These are phyloP conservation scores for Teratosphaeria pseudoeucalypti DNA, from an alignment of 2,329 filamentous ascomycete species.

Conservation along the genomic window DNA sequence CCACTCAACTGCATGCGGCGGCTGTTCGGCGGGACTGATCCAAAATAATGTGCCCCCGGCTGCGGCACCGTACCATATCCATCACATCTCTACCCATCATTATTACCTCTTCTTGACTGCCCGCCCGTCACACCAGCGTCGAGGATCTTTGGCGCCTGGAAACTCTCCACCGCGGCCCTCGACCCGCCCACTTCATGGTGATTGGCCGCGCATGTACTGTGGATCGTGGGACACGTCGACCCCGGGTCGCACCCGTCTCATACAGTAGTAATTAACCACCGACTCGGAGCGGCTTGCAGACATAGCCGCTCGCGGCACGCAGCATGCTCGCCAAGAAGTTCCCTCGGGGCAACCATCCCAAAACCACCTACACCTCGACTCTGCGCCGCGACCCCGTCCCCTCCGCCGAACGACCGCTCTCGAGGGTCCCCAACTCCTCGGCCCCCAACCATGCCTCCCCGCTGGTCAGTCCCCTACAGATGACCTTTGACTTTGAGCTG, in stretches of 20 bases:
- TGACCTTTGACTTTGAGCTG: conserved; percentile 23
- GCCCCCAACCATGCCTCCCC: conserved; percentile 1
- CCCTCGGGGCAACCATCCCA: not conserved
- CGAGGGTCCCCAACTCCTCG: not conserved
- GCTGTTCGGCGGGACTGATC: not conserved
- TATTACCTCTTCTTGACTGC: not conserved
- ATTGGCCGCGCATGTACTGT: not conserved
- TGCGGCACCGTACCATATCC: not conserved
- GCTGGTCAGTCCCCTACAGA: conserved; percentile 18
- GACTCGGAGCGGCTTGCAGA: too few species aligned
- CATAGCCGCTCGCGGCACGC: not conserved
- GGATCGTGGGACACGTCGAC: not conserved
- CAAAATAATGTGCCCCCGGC: not conserved
- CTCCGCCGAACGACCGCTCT: not conserved
- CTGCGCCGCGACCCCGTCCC: not conserved
- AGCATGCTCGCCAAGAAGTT: not conserved
- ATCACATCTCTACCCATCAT: not conserved
- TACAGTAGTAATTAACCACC: not conserved
- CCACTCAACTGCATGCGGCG: not conserved
- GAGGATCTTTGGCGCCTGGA: not conserved
- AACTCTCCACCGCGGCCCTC: not conserved
- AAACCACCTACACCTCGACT: not conserved
- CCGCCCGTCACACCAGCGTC: not conserved
- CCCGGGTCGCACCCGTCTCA: not conserved
- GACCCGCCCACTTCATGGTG: not conserved